Base-by-base conservation (phyloP, 768 basidiomycete species). In the Amanita exitialis region DNA sequence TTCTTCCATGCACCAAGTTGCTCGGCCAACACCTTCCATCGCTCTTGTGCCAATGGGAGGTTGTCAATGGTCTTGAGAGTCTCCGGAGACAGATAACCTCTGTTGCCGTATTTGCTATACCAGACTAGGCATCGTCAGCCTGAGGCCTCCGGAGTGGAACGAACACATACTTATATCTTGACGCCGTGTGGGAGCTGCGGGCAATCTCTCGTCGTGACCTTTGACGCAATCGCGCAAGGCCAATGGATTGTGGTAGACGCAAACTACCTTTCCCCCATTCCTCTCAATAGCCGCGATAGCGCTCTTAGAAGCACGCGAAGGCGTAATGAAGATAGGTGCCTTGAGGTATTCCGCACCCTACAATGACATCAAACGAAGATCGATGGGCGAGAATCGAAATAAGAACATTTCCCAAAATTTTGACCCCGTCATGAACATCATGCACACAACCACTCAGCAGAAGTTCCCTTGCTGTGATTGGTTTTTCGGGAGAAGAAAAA, bases 231-330 rank as follows among this genome's bases (percentile, higher is more conserved):
- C 89, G 34, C 82, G 78, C 44, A 98, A 76, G 0, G 89, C 83
- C 30, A 96, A 75, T 16, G 77, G 66, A 66, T 98, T 98, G 69
- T 95, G 92, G 65, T 89, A 95, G 61, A 90, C 86, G 70, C 92
- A 93, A 42, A 86, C 80, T 32, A 97, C 80, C 44, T 79, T 78
- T 21, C 95, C 95, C 20, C 93, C 91, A 8, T 71, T 74, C 15
- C 71, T 70, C 63, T 97, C 90, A 49, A 99, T 81, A 0, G 92
- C 89, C 47, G 75, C 63, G 51, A 97, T 90, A 8, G 96, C 94
- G 44, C 79, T 79, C 62, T 87, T 80, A 20, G 91, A 93, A 7
- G 90, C 95, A 54, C 88, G 78, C 2, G 92, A 90, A 16, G 92
- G 78, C 8, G 78, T 77, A 44, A 98, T 80, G 60, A 90, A 82